phyloP scores from a whole-genome alignment of 2,329 filamentous ascomycete species.

The Aspergillus sp. region DNA sequence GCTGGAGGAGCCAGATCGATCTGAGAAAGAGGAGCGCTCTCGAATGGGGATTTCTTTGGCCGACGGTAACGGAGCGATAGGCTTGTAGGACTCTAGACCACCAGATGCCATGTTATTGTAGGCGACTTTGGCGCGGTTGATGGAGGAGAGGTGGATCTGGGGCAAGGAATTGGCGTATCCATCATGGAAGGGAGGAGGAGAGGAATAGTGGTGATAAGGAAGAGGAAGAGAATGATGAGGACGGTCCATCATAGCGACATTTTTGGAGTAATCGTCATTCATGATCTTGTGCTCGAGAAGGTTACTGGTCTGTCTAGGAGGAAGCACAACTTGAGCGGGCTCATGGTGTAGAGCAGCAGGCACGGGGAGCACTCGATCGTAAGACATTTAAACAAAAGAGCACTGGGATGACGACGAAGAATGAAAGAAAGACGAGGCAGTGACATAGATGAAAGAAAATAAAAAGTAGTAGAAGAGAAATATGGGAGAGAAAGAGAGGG shows the following conservation, averaged over 20 bases:
- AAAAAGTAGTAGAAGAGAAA: slow-evolving; percentile 4
- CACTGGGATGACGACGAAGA: background rate
- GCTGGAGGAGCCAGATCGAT: slow-evolving; percentile 26
- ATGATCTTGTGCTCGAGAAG: slow-evolving; percentile 39
- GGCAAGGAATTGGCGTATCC: slow-evolving; percentile 14
- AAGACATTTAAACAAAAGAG: slow-evolving; percentile 37
- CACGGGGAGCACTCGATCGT: slow-evolving; percentile 42
- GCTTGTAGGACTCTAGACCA: slow-evolving; percentile 11
- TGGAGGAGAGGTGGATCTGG: slow-evolving; percentile 21
- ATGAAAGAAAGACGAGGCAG: slow-evolving; percentile 9
- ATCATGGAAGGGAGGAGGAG: slow-evolving; percentile 13
- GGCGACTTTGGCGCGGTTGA: slow-evolving; percentile 19
- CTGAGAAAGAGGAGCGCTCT: slow-evolving; percentile 18
- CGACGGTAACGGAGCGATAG: slow-evolving; percentile 9
- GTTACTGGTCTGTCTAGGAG: slow-evolving; percentile 26
- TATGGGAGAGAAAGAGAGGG: slow-evolving; percentile 10
- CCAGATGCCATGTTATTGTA: slow-evolving; percentile 15
- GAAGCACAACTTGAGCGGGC: slow-evolving; percentile 23
- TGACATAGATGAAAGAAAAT: slow-evolving; percentile 4
- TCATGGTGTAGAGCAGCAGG: slow-evolving; percentile 39
- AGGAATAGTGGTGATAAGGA: slow-evolving; percentile 6
- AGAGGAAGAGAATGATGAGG: slow-evolving; percentile 4
- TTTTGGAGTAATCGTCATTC: slow-evolving; percentile 24
- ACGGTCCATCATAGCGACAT: slow-evolving; percentile 9
- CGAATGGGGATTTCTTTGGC: slow-evolving; percentile 18